Percentiles rank a stretch among this genome's conserved stretches.
phyloP scores from a whole-genome alignment of 345 rosid species.

The Orychophragmus violaceus region DNA sequence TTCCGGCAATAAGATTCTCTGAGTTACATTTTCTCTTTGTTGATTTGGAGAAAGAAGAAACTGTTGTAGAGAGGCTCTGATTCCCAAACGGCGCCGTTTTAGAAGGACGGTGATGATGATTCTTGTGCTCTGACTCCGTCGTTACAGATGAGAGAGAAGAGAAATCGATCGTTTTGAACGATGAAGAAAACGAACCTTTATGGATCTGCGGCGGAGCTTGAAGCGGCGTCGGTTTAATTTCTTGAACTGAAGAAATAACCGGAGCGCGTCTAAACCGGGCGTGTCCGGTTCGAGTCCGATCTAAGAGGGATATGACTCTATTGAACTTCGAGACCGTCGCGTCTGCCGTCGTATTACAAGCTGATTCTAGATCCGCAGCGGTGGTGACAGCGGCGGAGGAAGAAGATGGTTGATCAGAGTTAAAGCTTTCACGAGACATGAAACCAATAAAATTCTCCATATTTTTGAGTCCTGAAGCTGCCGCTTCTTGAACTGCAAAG shows the following conservation, averaged over 20 bases:
- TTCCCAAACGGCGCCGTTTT: constrained; percentile 61
- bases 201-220: constrained; percentile 27
- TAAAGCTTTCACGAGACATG: constrained; percentile 42
- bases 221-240: constrained; percentile 49
- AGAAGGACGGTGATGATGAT: constrained; percentile 36
- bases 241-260: constrained; percentile 2
- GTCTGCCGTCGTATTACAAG: constrained; percentile 53
- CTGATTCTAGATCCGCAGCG: constrained; percentile 40
- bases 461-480: constrained; percentile 73
- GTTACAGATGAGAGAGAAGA: constrained; percentile 51
- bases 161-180: constrained; percentile 53
- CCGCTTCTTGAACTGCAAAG: constrained; percentile 72
- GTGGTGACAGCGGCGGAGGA: constrained; percentile 19
- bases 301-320: constrained; percentile 72
- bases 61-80: constrained; percentile 49
- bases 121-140: constrained; percentile 18
- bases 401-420: constrained; percentile 26
- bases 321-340: constrained; percentile 76
- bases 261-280: constrained; percentile 89
- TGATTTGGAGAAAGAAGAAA: constrained; percentile 45
- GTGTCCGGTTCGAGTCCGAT: constrained; percentile 78
- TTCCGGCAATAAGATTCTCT: constrained; percentile 49
- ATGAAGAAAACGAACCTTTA: constrained; percentile 37
- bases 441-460: constrained; percentile 70
- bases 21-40: constrained; percentile 66